Conservation (phyloP, 2,329 filamentous ascomycete genomes). For the Trematosphaeria pertusa region DNA sequence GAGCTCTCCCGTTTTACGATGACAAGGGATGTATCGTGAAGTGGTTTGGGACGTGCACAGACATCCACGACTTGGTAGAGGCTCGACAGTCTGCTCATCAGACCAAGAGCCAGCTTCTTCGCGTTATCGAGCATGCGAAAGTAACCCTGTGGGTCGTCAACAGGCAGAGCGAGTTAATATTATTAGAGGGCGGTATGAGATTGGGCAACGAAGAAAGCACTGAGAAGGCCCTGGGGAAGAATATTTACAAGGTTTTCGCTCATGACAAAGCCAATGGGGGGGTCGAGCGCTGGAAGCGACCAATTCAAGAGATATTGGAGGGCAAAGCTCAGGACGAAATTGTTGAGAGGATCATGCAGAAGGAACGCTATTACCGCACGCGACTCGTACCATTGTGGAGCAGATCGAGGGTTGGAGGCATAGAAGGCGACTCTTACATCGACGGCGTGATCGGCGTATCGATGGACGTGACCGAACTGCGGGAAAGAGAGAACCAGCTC, state of each 20-base stretch:
- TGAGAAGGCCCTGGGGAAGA: conserved; percentile 59
- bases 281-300: conserved; percentile 57
- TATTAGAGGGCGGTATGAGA: conserved; percentile 73
- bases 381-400: conserved; percentile 71
- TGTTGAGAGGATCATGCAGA: conserved; percentile 66
- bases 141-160: conserved; percentile 80
- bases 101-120: conserved; percentile 73
- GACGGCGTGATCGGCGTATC: conserved; percentile 80
- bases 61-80: conserved; percentile 77
- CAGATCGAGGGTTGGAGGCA: conserved; percentile 61
- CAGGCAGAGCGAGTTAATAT: conserved; percentile 64
- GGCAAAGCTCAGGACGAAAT: conserved; percentile 67
- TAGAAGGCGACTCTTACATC: conserved; percentile 60
- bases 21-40: conserved; percentile 73
- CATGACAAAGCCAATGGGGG: conserved; percentile 26
- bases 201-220: conserved; percentile 34
- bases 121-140: conserved; percentile 76
- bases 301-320: conserved; percentile 70
- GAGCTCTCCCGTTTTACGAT: conserved; percentile 72
- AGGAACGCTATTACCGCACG: conserved; percentile 73
- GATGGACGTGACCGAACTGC: conserved; percentile 79
- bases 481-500: conserved; percentile 68
- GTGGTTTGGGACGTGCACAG: conserved; percentile 83
- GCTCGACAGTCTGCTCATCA: conserved; percentile 70
- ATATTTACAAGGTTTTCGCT: conserved; percentile 69